A percentile compares a stretch with the other conserved stretches of the same genome.
Evolutionary conservation across 139 green algal species (phyloP).

Genomic region (Chlorella sp.): DNA sequence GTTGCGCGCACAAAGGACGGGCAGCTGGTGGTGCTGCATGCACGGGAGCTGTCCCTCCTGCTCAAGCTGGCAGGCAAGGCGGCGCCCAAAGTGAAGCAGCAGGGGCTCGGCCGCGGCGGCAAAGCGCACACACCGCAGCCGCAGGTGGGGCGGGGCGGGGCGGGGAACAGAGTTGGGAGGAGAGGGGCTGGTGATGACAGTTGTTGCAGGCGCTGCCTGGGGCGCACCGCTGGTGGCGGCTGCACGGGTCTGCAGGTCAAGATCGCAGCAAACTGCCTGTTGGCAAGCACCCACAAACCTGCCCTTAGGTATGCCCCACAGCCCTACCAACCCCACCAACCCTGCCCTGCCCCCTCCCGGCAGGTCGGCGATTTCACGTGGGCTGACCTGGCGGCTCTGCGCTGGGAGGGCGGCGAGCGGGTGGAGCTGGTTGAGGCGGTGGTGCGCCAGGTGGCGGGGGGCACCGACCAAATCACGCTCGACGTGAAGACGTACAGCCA

Average conservation of each 20-base stretch:
- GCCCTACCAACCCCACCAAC: background rate
- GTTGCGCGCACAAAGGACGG: slow-evolving; percentile 52
- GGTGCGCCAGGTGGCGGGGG: slow-evolving; percentile 41
- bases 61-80: slow-evolving; percentile 12
- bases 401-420: slow-evolving; percentile 16
- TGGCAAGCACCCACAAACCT: no score
- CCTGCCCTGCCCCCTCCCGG: background rate
- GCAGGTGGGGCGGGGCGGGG: background rate
- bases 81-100: background rate
- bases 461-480: slow-evolving; percentile 40
- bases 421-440: slow-evolving; percentile 45
- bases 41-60: slow-evolving; percentile 59
- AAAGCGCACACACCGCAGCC: background rate
- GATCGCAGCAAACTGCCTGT: no score
- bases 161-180: no score
- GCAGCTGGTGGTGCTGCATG: slow-evolving; percentile 66
- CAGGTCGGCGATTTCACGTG: slow-evolving; percentile 39
- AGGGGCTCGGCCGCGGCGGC: background rate
- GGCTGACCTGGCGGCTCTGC: slow-evolving; percentile 38
- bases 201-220: no score
- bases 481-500: slow-evolving; percentile 24
- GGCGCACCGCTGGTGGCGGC: no score
- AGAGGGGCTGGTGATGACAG: no score
- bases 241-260: no score
- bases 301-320: no score